Percentiles rank a stretch among this genome's conserved stretches.
Conservation (phyloP, 2,329 filamentous ascomycete species). For the Scorias spongiosa region DNA sequence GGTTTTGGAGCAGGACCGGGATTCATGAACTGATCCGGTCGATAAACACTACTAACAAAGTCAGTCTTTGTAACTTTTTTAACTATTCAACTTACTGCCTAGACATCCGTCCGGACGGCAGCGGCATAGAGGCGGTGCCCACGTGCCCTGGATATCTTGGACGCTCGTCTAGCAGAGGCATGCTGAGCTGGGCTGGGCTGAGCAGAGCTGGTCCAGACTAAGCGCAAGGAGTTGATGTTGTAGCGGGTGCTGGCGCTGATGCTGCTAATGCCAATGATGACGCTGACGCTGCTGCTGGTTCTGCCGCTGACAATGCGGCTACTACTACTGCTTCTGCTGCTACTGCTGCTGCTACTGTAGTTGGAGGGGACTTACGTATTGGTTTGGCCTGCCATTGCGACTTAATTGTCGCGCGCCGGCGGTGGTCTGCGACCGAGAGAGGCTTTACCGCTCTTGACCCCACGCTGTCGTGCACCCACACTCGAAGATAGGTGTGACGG, state of each 20-base stretch:
- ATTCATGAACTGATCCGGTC: conserved; percentile 73
- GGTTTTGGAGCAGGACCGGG: conserved; percentile 86
- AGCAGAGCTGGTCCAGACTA: too few relatives aligned
- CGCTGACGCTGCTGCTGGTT: too few relatives aligned
- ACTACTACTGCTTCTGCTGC: too few relatives aligned
- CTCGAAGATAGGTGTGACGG: neutral
- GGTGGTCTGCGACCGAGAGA: neutral
- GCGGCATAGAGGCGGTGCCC: neutral
- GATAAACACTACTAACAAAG: conserved; percentile 37
- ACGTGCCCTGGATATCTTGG: neutral
- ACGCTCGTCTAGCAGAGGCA: neutral
- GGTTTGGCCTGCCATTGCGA: neutral
- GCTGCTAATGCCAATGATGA: too few relatives aligned
- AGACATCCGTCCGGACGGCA: neutral
- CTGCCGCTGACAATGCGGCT: too few relatives aligned
- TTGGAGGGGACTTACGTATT: neutral
- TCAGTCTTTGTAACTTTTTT: neutral
- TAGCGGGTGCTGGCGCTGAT: too few relatives aligned
- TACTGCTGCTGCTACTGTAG: neutral
- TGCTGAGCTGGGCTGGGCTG: neutral
- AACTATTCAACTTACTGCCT: neutral
- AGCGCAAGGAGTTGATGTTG: too few relatives aligned
- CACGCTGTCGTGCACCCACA: neutral
- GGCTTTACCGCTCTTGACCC: neutral
- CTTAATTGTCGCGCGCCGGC: neutral